A percentile compares a stretch with the other conserved stretches of the same genome.
Conservation (phyloP, 2,329 filamentous ascomycete species). For the Thielaviopsis punctulata region DNA sequence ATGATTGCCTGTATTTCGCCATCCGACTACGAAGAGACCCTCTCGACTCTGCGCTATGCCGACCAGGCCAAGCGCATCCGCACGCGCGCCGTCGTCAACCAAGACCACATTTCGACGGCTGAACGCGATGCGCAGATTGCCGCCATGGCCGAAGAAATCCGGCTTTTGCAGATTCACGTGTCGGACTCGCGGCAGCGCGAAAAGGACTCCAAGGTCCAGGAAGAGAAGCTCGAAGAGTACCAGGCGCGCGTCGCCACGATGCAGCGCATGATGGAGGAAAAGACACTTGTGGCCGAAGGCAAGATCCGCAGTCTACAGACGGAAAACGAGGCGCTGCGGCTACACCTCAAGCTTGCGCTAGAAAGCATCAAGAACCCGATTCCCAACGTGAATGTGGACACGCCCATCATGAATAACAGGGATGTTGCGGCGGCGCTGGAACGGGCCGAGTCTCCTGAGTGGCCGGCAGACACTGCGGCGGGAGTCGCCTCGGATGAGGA, state of each 20-base stretch:
- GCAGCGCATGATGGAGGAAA: constrained; percentile 94
- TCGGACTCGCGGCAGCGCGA: constrained; percentile 49
- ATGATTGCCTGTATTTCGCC: constrained; percentile 98
- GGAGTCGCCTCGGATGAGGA: constrained; percentile 19
- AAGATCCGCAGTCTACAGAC: constrained; percentile 83
- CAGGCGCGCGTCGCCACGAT: constrained; percentile 77
- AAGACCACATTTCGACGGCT: constrained; percentile 80
- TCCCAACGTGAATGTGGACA: constrained; percentile 33
- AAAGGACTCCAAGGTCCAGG: constrained; percentile 59
- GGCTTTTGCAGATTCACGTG: constrained; percentile 60
- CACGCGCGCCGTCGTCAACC: constrained; percentile 85
- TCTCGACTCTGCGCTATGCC: constrained; percentile 89
- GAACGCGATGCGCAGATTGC: constrained; percentile 87
- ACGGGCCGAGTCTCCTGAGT: constrained; percentile 17
- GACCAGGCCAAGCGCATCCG: constrained; percentile 96
- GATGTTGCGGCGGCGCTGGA: constrained; percentile 15
- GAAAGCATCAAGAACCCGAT: constrained; percentile 86
- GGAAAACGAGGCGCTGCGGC: constrained; percentile 74
- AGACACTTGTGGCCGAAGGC: constrained; percentile 72
- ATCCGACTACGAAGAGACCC: constrained; percentile 89
- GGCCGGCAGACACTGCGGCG: constrained; percentile 23
- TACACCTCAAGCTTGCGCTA: constrained; percentile 77
- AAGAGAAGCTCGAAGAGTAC: constrained; percentile 83
- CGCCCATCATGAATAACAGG: constrained; percentile 16
- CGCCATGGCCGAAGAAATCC: constrained; percentile 92